Evolutionary conservation across 257 asterid species (phyloP), one percentile per base, ranked within the genome.

Genomic region (Verbena officinalis): DNA sequence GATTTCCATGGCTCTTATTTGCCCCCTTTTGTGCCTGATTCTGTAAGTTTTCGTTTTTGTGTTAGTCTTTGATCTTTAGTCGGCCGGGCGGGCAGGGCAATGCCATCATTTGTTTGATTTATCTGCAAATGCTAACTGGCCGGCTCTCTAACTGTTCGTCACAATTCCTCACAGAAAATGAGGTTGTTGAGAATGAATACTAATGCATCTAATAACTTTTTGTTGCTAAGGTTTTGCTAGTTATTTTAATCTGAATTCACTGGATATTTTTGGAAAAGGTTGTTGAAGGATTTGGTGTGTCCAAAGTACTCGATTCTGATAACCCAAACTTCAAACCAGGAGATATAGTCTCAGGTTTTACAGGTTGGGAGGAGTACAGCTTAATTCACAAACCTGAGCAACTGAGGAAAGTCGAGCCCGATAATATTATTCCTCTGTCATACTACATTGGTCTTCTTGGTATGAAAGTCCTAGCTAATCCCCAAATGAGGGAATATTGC

Each of bases 321-420:
- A 69, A 85, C 75, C 87, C 90, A 30, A 66, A 79, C 53, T 83
- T 81, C 74, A 91, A 74, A 69, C 73, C 84, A 2, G 98, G 96
- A 12, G 98, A 91, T 60, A 55, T 91, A 59, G 68, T 91, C 44
- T 83, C 95, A 2, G 92, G 98, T 34, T 71, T 89, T 20, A 91
- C 98, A 0, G 86, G 96, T 12, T 91, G 98, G 98, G 98, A 91
- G 76, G 95, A 91, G 31, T 89, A 91, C 89, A 89, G 83, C 78
- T 83, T 91, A 55, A 73, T 91, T 31, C 56, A 68, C 72, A 70
- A 69, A 58, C 55, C 80, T 0, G 79, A 72, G 46, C 96, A 86
- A 70, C 21, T 89, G 78, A 84, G 95, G 63, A 89, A 75, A 77
- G 76, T 89, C 65, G 64, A 83, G 59, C 64, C 70, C 19, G 81